Evolutionary conservation across 768 basidiomycete genomes (phyloP), one percentile per base, ranked within the genome.

Genomic region (Serendipita sp.): DNA sequence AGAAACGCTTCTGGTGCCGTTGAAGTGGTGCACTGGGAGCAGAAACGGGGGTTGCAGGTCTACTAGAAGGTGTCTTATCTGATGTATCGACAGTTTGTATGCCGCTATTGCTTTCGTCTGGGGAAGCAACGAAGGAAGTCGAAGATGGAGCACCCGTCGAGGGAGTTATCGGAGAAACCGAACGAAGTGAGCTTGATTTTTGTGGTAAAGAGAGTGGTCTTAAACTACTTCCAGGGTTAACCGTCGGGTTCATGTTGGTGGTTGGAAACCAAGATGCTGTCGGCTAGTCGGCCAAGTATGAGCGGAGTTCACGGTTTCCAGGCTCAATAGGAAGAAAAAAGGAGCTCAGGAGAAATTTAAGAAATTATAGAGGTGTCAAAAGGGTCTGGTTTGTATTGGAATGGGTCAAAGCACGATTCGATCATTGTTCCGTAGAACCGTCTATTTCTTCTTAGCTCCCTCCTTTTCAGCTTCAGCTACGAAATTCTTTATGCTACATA

Each of bases 391-490:
- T 45, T 30, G 56, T 35, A 45, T 56, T 41, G 41, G 41, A 13
- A 41, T 41, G 5, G 41, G 41, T 41, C 41, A 41, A 41, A 41
- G 13, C 41, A 41, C 41, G 41, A 41, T 24, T 24, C 24, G 24
- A 24, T 24, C 24, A 24, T 24, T 41, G 41, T 41, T 41, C 41
- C 41, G 41, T 41, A 13, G 7, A 41, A 13, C 41, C 41, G 51
- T 56, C 56, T 65, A 56, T 56, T 37, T 45, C 32, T 54, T 51
- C 71, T 81, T 80, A 68, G 82, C 75, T 72, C 83, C 65, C 47
- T 58, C 86, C 75, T 87, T 89, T 79, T 91, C 89, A 54, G 89
- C 89, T 72, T 89, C 88, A 65, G 81, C 83, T 67, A 91, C 81
- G 72, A 88, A 92, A 60, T 84, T 84, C 73, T 80, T 78, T 76